A percentile compares a stretch with the other conserved stretches of the same genome.
Evolutionary conservation across 768 basidiomycete species (phyloP).

Genomic region (Chalciporus pseudorubinellus): DNA sequence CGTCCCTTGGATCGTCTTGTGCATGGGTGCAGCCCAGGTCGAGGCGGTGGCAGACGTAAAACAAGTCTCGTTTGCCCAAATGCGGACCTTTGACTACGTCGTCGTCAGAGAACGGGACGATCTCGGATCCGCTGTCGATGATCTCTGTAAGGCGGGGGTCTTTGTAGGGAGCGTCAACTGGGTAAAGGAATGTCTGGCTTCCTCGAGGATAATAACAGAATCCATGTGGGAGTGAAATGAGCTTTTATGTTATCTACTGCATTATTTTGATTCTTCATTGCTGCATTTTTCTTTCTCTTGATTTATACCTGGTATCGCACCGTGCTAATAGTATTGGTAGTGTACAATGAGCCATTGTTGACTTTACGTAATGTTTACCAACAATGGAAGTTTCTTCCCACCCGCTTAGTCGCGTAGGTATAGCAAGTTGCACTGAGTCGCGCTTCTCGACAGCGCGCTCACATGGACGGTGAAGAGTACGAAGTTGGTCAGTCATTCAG

Average conservation of each 20-base stretch:
- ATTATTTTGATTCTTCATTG: not conserved
- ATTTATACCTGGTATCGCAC: slow-evolving; percentile 5
- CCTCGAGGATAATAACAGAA: slow-evolving; percentile 50
- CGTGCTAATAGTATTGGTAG: slow-evolving; percentile 12
- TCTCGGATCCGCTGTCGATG: slow-evolving; percentile 25
- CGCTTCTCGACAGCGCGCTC: slow-evolving; percentile 12
- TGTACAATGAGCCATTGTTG: too few species aligned
- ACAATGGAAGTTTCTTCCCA: slow-evolving; percentile 20
- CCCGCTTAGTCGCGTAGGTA: not conserved
- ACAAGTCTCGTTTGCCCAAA: slow-evolving; percentile 23
- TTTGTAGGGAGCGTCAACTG: slow-evolving; percentile 57
- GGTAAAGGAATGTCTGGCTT: slow-evolving; percentile 77
- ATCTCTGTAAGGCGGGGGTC: slow-evolving; percentile 23
- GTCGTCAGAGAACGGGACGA: slow-evolving; percentile 49
- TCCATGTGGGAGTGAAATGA: slow-evolving; percentile 17
- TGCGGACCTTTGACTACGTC: slow-evolving; percentile 54
- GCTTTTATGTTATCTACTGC: not conserved
- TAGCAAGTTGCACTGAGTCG: not conserved
- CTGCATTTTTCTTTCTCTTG: not conserved
- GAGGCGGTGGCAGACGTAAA: slow-evolving; percentile 57
- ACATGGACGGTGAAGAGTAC: slow-evolving; percentile 51
- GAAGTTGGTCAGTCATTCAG: slow-evolving; percentile 57
- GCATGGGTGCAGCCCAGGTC: slow-evolving; percentile 74
- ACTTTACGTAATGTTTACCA: too few species aligned
- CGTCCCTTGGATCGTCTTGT: slow-evolving; percentile 65